Conservation (phyloP, 140 eudicot species). For the Oenanthe javanica region DNA sequence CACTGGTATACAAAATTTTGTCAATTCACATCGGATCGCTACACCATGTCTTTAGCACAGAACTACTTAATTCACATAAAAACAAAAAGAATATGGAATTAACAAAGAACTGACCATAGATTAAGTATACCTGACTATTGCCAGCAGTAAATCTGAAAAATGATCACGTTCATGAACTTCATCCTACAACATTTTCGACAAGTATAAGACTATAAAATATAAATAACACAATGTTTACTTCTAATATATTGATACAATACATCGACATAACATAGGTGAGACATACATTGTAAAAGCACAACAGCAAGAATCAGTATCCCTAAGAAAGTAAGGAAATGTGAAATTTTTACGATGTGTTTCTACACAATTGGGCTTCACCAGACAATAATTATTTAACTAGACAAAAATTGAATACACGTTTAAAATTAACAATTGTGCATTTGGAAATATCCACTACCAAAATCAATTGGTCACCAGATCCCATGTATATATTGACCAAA, state of each 20-base stretch:
- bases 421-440: neutral
- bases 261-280: neutral
- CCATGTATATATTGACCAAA: neutral
- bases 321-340: neutral
- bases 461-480: neutral
- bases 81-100: neutral
- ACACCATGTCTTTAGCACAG: neutral
- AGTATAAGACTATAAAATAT: neutral
- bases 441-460: neutral
- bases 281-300: neutral
- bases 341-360: neutral
- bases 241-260: neutral
- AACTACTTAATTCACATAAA: neutral
- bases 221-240: neutral
- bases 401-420: neutral
- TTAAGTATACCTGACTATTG: slow-evolving; percentile 65
- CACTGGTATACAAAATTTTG: neutral
- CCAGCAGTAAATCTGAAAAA: slow-evolving; percentile 80
- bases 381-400: neutral
- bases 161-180: slow-evolving; percentile 98
- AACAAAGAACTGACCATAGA: neutral
- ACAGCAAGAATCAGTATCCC: neutral
- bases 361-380: neutral
- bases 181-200: slow-evolving; percentile 42
- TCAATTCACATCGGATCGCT: neutral